A percentile compares a stretch with the other conserved stretches of the same genome.
phyloP scores from a whole-genome alignment of 306 rosid genomes.

The Vigna mungo region DNA sequence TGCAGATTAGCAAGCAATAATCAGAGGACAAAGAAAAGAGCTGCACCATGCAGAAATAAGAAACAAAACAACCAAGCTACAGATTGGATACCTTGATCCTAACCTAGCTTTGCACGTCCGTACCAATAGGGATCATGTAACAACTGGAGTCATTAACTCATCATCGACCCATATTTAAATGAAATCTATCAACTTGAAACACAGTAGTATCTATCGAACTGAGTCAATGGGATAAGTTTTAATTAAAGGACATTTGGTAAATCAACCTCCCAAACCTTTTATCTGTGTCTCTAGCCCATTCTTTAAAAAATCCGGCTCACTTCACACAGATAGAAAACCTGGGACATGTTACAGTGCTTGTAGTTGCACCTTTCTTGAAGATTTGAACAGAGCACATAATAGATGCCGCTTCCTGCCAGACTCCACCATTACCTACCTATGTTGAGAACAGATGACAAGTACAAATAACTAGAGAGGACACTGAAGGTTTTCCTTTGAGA shows the following conservation, averaged over 20 bases:
- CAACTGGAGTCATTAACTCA: not conserved
- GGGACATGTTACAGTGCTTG: constrained; percentile 6
- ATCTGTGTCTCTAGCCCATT: not conserved
- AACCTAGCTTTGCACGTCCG: not conserved
- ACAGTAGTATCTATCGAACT: constrained; percentile 5
- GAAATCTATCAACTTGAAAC: not conserved
- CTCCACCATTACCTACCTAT: not conserved
- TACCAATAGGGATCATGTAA: not conserved
- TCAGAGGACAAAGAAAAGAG: constrained; percentile 1
- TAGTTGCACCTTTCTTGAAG: not conserved
- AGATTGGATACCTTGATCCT: constrained; percentile 4
- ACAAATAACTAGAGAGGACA: not conserved
- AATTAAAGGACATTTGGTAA: constrained; percentile 4
- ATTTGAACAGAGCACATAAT: constrained; percentile 7
- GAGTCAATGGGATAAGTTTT: not conserved
- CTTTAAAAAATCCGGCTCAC: constrained; percentile 8
- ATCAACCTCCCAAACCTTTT: not conserved
- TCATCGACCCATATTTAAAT: not conserved
- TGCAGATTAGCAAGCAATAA: not conserved
- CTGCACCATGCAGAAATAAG: not conserved
- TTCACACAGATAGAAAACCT: not conserved
- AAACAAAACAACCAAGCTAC: constrained; percentile 4
- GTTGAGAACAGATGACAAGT: not conserved
- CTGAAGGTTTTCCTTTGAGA: constrained; percentile 6
- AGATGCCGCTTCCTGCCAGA: constrained; percentile 19